These are phyloP conservation scores for Epichloe festucae DNA, from an alignment of 2,329 filamentous ascomycete genomes.

Conservation along the genomic window DNA sequence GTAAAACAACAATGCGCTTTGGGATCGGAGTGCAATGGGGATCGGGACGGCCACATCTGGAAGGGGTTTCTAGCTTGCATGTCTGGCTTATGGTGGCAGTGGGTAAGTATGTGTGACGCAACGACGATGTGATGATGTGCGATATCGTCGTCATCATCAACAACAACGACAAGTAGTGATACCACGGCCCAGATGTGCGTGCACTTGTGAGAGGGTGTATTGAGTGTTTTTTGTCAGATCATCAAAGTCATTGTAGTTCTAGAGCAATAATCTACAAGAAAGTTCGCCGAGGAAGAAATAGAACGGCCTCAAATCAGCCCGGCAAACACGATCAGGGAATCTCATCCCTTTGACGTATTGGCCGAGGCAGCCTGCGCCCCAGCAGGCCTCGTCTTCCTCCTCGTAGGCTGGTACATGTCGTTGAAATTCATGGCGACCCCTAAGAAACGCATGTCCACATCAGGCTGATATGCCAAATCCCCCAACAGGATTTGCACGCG, in stretches of 20 bases:
- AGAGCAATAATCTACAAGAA: not conserved
- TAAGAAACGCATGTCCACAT: conserved; percentile 89
- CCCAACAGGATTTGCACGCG: conserved; percentile 72
- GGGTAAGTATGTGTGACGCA: no score
- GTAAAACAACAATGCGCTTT: not conserved
- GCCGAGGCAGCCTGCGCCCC: conserved; percentile 9
- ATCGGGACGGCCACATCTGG: no score
- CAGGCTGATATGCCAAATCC: conserved; percentile 83
- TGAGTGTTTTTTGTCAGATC: not conserved
- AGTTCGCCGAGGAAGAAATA: not conserved
- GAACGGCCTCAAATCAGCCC: not conserved
- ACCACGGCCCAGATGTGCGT: no score
- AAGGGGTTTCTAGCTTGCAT: no score
- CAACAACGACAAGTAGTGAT: no score
- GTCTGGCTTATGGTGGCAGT: no score
- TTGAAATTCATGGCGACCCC: conserved; percentile 99
- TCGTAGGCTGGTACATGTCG: conserved; percentile 75
- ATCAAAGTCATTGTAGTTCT: not conserved
- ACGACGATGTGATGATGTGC: no score
- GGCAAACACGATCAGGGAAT: no score
- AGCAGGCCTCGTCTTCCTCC: conserved; percentile 41
- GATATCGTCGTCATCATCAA: no score
- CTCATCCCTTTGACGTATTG: conserved; percentile 16
- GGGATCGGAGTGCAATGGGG: not conserved
- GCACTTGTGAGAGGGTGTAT: not conserved